Evolutionary conservation across 2,329 filamentous ascomycete species (phyloP).

Genomic region (Ceratocystis alfenasii): DNA sequence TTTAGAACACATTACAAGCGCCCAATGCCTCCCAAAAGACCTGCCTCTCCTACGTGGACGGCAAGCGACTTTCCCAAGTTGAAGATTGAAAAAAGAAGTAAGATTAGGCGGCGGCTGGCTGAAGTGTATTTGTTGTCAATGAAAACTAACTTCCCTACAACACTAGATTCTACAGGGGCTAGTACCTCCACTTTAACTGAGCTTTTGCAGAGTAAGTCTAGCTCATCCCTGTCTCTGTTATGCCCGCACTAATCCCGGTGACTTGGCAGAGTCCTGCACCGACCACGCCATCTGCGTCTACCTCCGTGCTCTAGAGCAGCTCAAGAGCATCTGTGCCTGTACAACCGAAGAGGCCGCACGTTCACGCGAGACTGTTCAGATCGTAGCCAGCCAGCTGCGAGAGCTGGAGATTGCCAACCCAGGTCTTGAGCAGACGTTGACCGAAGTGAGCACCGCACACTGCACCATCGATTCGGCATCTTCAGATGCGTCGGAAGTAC

Average conservation of each 20-base stretch:
- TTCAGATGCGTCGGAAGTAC: not conserved
- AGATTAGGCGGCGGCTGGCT: not conserved
- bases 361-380: slow-evolving; percentile 12
- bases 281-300: slow-evolving; percentile 29
- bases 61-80: slow-evolving; percentile 10
- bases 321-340: slow-evolving; percentile 13
- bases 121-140: not conserved
- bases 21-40: not conserved
- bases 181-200: slow-evolving; percentile 11
- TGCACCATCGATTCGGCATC: not conserved
- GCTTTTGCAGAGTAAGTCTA: slow-evolving; percentile 17
- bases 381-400: slow-evolving; percentile 16
- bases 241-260: not conserved
- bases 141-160: not conserved
- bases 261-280: slow-evolving; percentile 15
- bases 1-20: slow-evolving; percentile 18
- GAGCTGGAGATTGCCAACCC: slow-evolving; percentile 18
- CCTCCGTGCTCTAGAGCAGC: slow-evolving; percentile 30
- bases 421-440: slow-evolving; percentile 12
- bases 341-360: slow-evolving; percentile 12
- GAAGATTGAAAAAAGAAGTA: not conserved
- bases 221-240: not conserved
- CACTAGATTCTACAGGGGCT: not conserved
- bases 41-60: not conserved
- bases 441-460: slow-evolving; percentile 6